Evolutionary conservation across 306 rosid species (phyloP).

Genomic region (Pueraria montana): DNA sequence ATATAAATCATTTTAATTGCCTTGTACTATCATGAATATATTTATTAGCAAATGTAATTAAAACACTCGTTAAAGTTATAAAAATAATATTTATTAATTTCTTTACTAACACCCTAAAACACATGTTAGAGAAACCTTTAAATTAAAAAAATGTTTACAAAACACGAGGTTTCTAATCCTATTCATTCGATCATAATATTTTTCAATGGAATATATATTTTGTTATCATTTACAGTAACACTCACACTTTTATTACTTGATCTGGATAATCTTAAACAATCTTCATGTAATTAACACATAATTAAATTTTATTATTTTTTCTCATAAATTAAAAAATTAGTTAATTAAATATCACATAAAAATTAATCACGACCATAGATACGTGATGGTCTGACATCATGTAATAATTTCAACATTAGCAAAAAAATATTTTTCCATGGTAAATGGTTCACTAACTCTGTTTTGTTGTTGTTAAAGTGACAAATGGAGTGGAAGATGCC

Average conservation of each 20-base stretch:
- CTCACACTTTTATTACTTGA: background rate
- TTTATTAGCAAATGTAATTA: background rate
- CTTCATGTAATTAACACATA: background rate
- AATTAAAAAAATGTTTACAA: background rate
- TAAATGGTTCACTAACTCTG: background rate
- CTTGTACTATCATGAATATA: background rate
- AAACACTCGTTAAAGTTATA: background rate
- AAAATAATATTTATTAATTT: background rate
- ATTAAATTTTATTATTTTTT: no score
- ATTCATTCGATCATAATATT: background rate
- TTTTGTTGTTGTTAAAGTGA: background rate
- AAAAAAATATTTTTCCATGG: background rate
- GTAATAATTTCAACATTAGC: background rate
- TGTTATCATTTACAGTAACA: no score
- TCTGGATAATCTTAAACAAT: background rate
- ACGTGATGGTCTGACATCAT: background rate
- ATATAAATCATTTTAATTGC: background rate
- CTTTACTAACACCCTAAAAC: background rate
- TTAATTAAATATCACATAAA: no score
- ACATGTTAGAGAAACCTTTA: background rate
- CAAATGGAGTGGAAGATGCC: constrained; percentile 40
- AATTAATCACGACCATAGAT: no score
- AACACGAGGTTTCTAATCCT: background rate
- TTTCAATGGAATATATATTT: background rate
- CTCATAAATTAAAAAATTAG: no score